Evolutionary conservation across 1,139 yeast genomes (phyloP).

Genomic region (Debaryomyces fabryi): DNA sequence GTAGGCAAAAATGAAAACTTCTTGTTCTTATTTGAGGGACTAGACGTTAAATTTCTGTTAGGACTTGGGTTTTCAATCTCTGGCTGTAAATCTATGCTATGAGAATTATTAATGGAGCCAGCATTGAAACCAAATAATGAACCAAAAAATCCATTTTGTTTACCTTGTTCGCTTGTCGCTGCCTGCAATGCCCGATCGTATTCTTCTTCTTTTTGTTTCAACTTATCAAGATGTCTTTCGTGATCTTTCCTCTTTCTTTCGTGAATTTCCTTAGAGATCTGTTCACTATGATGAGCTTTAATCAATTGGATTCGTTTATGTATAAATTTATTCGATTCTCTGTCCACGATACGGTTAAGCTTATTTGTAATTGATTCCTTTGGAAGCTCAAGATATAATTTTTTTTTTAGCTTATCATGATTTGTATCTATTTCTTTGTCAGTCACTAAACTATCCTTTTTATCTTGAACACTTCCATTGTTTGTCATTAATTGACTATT

Average conservation of each 20-base stretch:
- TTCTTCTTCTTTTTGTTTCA: constrained; percentile 44
- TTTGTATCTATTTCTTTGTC: constrained; percentile 7
- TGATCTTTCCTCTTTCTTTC: constrained; percentile 47
- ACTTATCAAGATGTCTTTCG: constrained; percentile 39
- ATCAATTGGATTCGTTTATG: constrained; percentile 43
- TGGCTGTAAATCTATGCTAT: neutral
- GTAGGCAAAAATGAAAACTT: constrained; percentile 25
- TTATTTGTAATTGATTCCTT: constrained; percentile 25
- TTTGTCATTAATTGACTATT: constrained; percentile 6
- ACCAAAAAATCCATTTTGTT: constrained; percentile 32
- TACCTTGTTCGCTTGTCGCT: constrained; percentile 27
- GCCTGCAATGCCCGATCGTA: constrained; percentile 36
- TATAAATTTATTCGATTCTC: constrained; percentile 42
- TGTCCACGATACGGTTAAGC: constrained; percentile 35
- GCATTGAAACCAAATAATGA: constrained; percentile 27
- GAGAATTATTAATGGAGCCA: constrained; percentile 10
- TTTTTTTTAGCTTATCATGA: constrained; percentile 9
- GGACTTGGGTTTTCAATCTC: neutral
- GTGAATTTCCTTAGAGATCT: constrained; percentile 40
- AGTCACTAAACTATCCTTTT: constrained; percentile 7
- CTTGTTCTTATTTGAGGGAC: constrained; percentile 12
- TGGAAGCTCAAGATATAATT: constrained; percentile 18
- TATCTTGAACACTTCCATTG: neutral
- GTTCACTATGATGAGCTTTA: constrained; percentile 43
- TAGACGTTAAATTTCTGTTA: neutral